Conservation (phyloP, 225 moss, liverwort and hornwort species). For the Physcomitrellopsis africana region DNA sequence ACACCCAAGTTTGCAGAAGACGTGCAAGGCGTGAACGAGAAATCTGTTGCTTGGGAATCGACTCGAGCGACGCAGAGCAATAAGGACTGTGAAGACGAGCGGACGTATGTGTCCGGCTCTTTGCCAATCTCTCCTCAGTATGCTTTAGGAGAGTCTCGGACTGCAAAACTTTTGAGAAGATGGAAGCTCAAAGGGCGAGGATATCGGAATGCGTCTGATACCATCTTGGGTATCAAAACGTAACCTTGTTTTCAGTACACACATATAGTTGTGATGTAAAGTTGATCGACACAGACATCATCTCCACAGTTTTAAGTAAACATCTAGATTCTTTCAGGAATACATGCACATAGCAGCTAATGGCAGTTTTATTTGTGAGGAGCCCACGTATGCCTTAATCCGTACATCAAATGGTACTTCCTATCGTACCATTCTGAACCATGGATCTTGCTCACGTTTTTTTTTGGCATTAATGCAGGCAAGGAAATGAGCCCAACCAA, state of each 20-base stretch:
- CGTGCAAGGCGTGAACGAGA: constrained; percentile 32
- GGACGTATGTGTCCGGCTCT: constrained; percentile 29
- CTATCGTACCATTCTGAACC: not conserved
- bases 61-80: constrained; percentile 31
- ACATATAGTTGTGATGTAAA: too few species aligned
- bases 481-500: constrained; percentile 27
- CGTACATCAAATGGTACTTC: too few species aligned
- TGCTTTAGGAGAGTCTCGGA: constrained; percentile 37
- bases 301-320: too few species aligned
- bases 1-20: constrained; percentile 32
- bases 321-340: too few species aligned
- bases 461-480: constrained; percentile 31
- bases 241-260: not conserved
- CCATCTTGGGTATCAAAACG: constrained; percentile 39
- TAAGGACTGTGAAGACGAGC: constrained; percentile 26
- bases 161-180: constrained; percentile 41
- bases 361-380: too few species aligned
- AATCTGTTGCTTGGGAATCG: constrained; percentile 45
- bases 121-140: constrained; percentile 45
- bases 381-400: too few species aligned
- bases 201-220: constrained; percentile 32
- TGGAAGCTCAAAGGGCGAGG: constrained; percentile 46
- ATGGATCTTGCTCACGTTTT: not conserved
- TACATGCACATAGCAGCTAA: too few species aligned
- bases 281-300: too few species aligned